These are phyloP conservation scores for Fusarium heterosporum DNA, from an alignment of 2,329 filamentous ascomycete species.

Conservation along the genomic window DNA sequence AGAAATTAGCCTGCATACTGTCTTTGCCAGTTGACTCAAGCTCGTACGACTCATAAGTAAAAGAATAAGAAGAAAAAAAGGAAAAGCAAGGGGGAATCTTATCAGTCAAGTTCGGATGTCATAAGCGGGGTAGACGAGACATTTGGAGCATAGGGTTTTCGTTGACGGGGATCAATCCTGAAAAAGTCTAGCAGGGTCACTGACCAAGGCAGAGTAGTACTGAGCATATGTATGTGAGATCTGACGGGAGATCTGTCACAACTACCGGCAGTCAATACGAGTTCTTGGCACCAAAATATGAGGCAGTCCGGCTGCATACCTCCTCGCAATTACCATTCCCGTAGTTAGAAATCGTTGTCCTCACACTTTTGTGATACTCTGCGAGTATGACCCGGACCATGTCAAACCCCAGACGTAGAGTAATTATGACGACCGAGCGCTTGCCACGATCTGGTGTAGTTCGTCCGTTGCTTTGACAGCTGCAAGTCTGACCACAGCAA, in stretches of 20 bases:
- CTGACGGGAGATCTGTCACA: slow-evolving; percentile 32
- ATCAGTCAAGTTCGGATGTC: slow-evolving; percentile 23
- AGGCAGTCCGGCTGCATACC: background rate
- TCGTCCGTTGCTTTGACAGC: slow-evolving; percentile 24
- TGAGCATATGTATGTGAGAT: slow-evolving; percentile 32
- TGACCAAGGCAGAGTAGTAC: slow-evolving; percentile 15
- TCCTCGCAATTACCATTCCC: background rate
- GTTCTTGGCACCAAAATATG: background rate
- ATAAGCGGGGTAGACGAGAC: slow-evolving; percentile 31
- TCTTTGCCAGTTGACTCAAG: slow-evolving; percentile 23
- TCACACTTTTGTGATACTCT: background rate
- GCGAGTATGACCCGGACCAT: background rate
- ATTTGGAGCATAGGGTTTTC: slow-evolving; percentile 16
- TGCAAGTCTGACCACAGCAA: slow-evolving; percentile 16
- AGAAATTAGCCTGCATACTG: slow-evolving; percentile 4
- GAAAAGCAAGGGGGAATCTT: slow-evolving; percentile 43
- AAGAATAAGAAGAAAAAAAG: too few relatives aligned
- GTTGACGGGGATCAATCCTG: slow-evolving; percentile 17
- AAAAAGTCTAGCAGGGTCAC: slow-evolving; percentile 26
- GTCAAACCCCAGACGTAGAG: background rate
- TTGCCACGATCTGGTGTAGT: too few relatives aligned
- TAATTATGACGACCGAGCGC: background rate
- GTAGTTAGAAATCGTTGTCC: background rate
- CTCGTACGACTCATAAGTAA: slow-evolving; percentile 22
- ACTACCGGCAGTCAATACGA: background rate